phyloP scores from a whole-genome alignment of 2,329 filamentous ascomycete species.

The Botrytis porri region DNA sequence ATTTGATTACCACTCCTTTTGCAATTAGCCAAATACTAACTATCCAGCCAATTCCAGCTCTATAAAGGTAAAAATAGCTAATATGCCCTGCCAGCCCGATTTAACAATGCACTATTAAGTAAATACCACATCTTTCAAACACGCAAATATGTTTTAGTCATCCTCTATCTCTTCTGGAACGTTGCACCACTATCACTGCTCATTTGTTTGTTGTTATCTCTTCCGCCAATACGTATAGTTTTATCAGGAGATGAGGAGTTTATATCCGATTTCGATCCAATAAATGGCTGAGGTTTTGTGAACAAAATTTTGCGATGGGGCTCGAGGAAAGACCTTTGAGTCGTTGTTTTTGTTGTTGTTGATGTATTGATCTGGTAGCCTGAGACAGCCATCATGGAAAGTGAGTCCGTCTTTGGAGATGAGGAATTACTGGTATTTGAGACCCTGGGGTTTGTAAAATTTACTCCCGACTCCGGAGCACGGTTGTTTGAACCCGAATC shows the following conservation, averaged over 20 bases:
- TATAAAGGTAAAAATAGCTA: neutral
- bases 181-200: neutral
- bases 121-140: neutral
- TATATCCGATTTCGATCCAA: neutral
- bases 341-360: neutral
- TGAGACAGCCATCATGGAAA: conserved; percentile 16
- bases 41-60: neutral
- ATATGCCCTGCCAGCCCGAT: neutral
- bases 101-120: neutral
- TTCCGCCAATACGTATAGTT: neutral
- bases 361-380: neutral
- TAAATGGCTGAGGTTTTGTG: conserved; percentile 9
- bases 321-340: too few species aligned
- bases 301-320: neutral
- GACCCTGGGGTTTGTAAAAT: neutral
- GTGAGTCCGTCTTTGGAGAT: conserved; percentile 1
- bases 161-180: conserved; percentile 14
- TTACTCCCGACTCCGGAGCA: neutral
- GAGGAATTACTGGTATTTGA: neutral
- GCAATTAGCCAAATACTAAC: neutral
- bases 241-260: neutral
- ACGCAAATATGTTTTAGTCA: neutral
- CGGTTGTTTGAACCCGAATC: neutral
- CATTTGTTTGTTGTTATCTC: neutral
- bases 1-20: neutral